Evolutionary conservation across 2,329 filamentous ascomycete species (phyloP), one percentile per base, ranked within the genome.

Genomic region (Epichloe gansuensis): DNA sequence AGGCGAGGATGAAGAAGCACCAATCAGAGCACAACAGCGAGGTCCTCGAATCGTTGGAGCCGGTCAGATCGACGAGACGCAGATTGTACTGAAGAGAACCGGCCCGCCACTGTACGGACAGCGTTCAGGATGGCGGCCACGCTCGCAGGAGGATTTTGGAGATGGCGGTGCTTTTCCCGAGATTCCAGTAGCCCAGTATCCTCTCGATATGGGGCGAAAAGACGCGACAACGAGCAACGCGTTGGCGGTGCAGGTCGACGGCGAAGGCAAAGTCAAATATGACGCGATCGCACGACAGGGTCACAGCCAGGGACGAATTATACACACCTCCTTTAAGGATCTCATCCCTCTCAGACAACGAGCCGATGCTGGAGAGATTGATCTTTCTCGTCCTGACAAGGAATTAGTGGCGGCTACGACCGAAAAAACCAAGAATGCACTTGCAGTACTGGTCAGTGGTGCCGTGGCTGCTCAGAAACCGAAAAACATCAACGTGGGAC

Each of bases 141-240:
- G 91, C 62, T 78, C 78, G 41, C 81, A 86, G 57, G 90, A 96
- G 65, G 93, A 98, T 68, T 98, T 90, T 71, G 90, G 88, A 61
- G 90, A 97, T 74, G 93, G 93, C 57, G 93, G 93, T 61, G 89
- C 91, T 50, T 98, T 96, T 64, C 93, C 93, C 39, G 91, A 97
- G 70, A 84, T 96, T 31, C 84, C 87, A 13, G 82, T 97, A 50
- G 93, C 91, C 43, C 93, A 98, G 65, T 98, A 97, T 65, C 93
- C 93, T 11, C 79, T 95, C 49, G 88, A 95, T 54, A 96, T 97
- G 89, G 91, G 91, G 53, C 82, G 84, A 61, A 94, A 95, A 69
- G 76, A 77, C 38, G 73, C 80, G 8, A 77, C 74, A 35, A 80
- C 77, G 46, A 93, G 84, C 58, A 97, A 95, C 70, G 90, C 93